phyloP scores from a whole-genome alignment of 2,329 filamentous ascomycete genomes.

The Monosporascus ibericus region DNA sequence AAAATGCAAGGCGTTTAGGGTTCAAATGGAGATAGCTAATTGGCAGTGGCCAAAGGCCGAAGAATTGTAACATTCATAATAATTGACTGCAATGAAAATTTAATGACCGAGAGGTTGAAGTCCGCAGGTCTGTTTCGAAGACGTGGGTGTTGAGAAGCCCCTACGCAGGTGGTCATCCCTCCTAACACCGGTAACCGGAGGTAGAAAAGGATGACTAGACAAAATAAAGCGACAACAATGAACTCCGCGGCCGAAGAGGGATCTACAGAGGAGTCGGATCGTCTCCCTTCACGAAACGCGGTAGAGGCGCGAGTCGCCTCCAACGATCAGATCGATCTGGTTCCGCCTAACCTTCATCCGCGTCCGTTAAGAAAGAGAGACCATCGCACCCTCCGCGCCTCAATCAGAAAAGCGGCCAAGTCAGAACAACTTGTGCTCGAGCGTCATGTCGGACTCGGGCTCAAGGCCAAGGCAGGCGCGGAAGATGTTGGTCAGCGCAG shows the following conservation, averaged over 20 bases:
- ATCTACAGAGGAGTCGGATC: too few relatives aligned
- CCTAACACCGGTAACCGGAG: too few relatives aligned
- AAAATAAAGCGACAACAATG: too few relatives aligned
- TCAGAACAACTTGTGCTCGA: conserved; percentile 96
- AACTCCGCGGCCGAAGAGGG: too few relatives aligned
- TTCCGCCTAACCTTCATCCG: too few relatives aligned
- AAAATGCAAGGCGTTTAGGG: too few relatives aligned
- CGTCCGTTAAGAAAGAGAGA: not conserved
- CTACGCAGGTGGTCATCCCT: too few relatives aligned
- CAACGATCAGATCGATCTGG: too few relatives aligned
- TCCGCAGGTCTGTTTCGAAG: not conserved
- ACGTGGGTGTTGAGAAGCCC: not conserved
- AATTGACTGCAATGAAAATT: not conserved
- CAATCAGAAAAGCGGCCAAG: not conserved
- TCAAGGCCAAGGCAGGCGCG: conserved; percentile 93
- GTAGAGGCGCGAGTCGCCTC: not conserved
- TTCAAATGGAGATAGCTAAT: too few relatives aligned
- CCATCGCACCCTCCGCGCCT: not conserved
- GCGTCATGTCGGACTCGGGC: conserved; percentile 97
- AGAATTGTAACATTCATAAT: too few relatives aligned
- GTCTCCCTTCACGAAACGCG: not conserved
- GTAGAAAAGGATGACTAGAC: too few relatives aligned
- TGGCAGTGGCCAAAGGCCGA: not conserved
- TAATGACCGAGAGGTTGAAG: not conserved
- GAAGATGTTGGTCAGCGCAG: conserved; percentile 95